Base-by-base conservation (phyloP, 2,329 filamentous ascomycete species). In the Aspergillus caelatus region DNA sequence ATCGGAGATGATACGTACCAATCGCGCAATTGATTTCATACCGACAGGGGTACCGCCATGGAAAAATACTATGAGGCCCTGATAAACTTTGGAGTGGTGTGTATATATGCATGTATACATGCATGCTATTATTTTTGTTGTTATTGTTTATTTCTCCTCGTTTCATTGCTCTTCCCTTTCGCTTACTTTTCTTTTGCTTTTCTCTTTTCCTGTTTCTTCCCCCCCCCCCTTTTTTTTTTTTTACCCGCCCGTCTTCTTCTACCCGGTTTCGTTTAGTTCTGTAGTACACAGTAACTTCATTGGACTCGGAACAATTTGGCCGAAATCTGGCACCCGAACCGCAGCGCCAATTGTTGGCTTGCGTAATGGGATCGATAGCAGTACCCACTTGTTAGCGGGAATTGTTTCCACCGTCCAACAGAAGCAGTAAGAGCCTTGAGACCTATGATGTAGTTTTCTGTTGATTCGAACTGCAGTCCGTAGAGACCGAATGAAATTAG, bases 401-500 rank as follows among this genome's bases (percentile, higher is more conserved):
- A n/a, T 39, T 36, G 52, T 36, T 55, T 55, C 52, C 52, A 55
- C 52, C 34, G 32, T 39, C 52, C n/a, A 41, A 39, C 52, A 23
- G 34, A 55, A 54, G n/a, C 32, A 55, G 52, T 36, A 55, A 55
- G 32, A 55, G 19, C n/a, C 39, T n/a, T 41, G 39, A 41, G 19
- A 26, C 26, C 26, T 4, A 41, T 41, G 39, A 41, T 59, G 57
- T 50, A 52, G 34, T 59, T 59, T 23, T 54, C 32, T 36, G 4
- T 34, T 3, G 14, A 34, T 34, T 54, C 19, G 19, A 36, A n/a
- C n/a, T 28, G 9, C 28, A 28, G 21, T 48, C 19, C 10, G 16
- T 32, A 21, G n/a, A 52, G 41, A 52, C 21, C 19, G 14, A 32
- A 58, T 61, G 61, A 63, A 65, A 65, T 67, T 64, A 58, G 53